A percentile compares a stretch with the other conserved stretches of the same genome.
These are phyloP conservation scores for Fusarium sambucinum DNA, from an alignment of 2,329 filamentous ascomycete genomes.

Conservation along the genomic window DNA sequence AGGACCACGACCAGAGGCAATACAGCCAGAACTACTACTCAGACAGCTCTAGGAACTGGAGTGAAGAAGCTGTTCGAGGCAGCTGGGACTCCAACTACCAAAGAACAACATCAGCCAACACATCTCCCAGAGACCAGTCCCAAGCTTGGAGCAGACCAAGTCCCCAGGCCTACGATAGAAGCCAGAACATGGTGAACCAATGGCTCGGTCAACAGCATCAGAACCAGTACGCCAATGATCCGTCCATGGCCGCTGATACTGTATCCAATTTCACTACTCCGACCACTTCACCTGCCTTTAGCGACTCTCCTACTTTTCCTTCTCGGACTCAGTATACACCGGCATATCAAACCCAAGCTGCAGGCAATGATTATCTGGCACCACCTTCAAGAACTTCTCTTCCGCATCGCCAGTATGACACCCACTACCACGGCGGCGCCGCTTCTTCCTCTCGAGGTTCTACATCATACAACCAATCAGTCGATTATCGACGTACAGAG, in stretches of 20 bases:
- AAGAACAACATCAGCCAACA: constrained; percentile 34
- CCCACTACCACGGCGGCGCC: background rate
- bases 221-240: constrained; percentile 39
- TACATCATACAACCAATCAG: constrained; percentile 21
- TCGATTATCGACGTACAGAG: constrained; percentile 31
- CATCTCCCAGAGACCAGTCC: constrained; percentile 39
- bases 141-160: constrained; percentile 33
- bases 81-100: constrained; percentile 46
- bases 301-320: constrained; percentile 45
- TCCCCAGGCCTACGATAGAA: constrained; percentile 35
- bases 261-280: constrained; percentile 45
- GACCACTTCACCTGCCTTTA: constrained; percentile 45
- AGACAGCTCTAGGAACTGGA: constrained; percentile 48
- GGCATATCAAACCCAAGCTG: constrained; percentile 25
- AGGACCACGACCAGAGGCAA: constrained; percentile 25
- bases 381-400: constrained; percentile 28
- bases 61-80: constrained; percentile 46
- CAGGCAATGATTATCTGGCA: constrained; percentile 32
- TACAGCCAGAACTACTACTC: constrained; percentile 26
- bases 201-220: constrained; percentile 45
- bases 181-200: constrained; percentile 41
- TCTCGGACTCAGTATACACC: constrained; percentile 24
- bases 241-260: constrained; percentile 31
- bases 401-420: constrained; percentile 11
- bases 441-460: constrained; percentile 34